These are phyloP conservation scores for Venustampulla echinocandica DNA, from an alignment of 495 filamentous ascomycete species.

Conservation along the genomic window DNA sequence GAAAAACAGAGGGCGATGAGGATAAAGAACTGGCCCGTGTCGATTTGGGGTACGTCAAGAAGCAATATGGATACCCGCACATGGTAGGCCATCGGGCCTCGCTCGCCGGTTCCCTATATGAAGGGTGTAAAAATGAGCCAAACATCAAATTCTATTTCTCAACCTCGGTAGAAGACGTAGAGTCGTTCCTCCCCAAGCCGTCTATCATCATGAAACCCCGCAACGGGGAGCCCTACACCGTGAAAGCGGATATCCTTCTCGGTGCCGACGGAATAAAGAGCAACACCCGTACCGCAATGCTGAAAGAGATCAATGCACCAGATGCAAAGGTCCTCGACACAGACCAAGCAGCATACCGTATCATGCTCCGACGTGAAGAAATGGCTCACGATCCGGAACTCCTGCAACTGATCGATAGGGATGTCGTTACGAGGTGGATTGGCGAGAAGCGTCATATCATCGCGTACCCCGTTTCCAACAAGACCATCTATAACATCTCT, in stretches of 20 bases:
- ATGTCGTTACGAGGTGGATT: constrained; percentile 69
- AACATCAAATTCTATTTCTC: constrained; percentile 65
- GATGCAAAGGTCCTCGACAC: constrained; percentile 57
- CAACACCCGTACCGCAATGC: constrained; percentile 51
- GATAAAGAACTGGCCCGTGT: constrained; percentile 62
- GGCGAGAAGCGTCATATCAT: constrained; percentile 73
- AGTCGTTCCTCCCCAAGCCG: constrained; percentile 46
- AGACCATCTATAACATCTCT: constrained; percentile 72
- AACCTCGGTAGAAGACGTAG: constrained; percentile 42
- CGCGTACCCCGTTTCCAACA: constrained; percentile 66
- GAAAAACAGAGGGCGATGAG: constrained; percentile 50
- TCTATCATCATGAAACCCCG: constrained; percentile 50
- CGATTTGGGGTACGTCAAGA: constrained; percentile 53
- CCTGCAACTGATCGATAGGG: constrained; percentile 54
- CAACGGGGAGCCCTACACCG: constrained; percentile 43
- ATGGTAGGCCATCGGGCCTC: constrained; percentile 71
- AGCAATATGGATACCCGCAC: constrained; percentile 64
- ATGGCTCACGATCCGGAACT: constrained; percentile 59
- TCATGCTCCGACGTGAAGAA: constrained; percentile 64
- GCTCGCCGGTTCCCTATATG: constrained; percentile 59
- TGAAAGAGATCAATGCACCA: constrained; percentile 44
- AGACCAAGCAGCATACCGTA: constrained; percentile 74
- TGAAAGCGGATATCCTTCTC: constrained; percentile 61
- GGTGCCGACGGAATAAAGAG: constrained; percentile 70
- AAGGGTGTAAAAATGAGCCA: constrained; percentile 54